phyloP scores from a whole-genome alignment of 2,329 filamentous ascomycete genomes.

The Aureobasidium sp. region DNA sequence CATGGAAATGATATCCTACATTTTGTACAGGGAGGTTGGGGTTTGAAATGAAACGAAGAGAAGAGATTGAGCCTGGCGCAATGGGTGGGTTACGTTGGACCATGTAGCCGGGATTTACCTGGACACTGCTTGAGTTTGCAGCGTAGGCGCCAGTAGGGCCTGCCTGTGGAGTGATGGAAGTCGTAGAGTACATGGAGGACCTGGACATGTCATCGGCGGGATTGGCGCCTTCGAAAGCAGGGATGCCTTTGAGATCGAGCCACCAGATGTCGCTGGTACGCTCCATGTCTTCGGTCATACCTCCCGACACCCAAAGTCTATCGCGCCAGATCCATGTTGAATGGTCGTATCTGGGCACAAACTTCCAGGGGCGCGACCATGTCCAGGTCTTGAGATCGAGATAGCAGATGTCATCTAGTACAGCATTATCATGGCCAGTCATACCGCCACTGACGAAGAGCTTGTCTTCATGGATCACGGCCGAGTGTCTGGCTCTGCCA shows the following conservation, averaged over 20 bases:
- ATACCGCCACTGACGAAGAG: constrained; percentile 95
- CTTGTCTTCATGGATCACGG: constrained; percentile 92
- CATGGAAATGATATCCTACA: constrained; percentile 88
- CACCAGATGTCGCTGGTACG: constrained; percentile 95
- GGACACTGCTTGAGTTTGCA: constrained; percentile 59
- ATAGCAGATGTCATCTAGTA: constrained; percentile 93
- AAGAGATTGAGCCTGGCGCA: constrained; percentile 81
- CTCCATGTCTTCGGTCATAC: constrained; percentile 92
- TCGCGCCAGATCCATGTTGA: constrained; percentile 90
- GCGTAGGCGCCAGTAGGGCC: constrained; percentile 50
- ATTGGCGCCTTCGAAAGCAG: constrained; percentile 54
- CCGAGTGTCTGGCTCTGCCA: constrained; percentile 85
- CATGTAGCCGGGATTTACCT: constrained; percentile 41
- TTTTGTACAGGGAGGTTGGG: constrained; percentile 80
- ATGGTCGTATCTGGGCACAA: constrained; percentile 91
- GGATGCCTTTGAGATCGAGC: constrained; percentile 86
- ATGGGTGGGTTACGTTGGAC: constrained; percentile 39
- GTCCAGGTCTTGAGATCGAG: constrained; percentile 95
- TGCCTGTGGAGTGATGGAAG: constrained; percentile 26
- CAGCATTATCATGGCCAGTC: constrained; percentile 82
- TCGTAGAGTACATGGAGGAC: constrained; percentile 16
- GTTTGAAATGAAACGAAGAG: constrained; percentile 81
- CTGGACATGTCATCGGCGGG: constrained; percentile 20
- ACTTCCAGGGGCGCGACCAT: constrained; percentile 94
- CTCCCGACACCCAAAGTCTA: constrained; percentile 92